phyloP scores from a whole-genome alignment of 495 filamentous ascomycete genomes.

The Hyaloscypha hepaticicola region DNA sequence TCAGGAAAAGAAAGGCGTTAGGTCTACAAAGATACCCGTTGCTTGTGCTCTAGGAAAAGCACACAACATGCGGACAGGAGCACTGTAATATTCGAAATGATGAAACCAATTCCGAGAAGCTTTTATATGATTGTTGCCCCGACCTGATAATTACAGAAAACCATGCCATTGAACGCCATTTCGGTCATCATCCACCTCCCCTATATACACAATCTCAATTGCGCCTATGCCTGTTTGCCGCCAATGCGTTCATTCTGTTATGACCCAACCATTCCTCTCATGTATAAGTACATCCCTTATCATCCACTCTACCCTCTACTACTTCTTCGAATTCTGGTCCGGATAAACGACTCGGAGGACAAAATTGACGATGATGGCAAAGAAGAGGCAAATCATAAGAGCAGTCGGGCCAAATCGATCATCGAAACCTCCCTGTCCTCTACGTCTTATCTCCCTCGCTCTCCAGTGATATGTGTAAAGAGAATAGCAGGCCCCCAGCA shows the following conservation, averaged over 20 bases:
- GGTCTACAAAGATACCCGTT: not conserved
- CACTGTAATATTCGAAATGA: not conserved
- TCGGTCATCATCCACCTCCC: not conserved
- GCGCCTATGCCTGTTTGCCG: not conserved
- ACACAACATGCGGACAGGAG: not conserved
- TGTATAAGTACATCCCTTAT: conserved; percentile 2
- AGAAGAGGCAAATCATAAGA: conserved; percentile 76
- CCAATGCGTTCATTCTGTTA: not conserved
- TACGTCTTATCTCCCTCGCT: conserved; percentile 84
- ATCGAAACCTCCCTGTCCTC: conserved; percentile 94
- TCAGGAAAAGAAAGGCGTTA: not conserved
- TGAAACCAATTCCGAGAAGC: not conserved
- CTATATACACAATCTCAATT: not conserved
- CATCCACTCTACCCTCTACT: not conserved
- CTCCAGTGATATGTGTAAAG: conserved; percentile 96
- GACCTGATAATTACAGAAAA: not conserved
- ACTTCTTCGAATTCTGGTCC: not conserved
- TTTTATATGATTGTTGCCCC: not conserved
- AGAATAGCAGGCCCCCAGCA: conserved; percentile 94
- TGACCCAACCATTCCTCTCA: not conserved
- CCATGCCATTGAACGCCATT: not conserved
- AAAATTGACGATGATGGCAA: conserved; percentile 92
- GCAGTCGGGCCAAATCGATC: conserved; percentile 92
- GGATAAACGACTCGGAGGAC: conserved; percentile 55
- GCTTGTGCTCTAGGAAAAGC: not conserved